These are phyloP conservation scores for Dryas alaskensis DNA, from an alignment of 306 rosid species.

Conservation along the genomic window DNA sequence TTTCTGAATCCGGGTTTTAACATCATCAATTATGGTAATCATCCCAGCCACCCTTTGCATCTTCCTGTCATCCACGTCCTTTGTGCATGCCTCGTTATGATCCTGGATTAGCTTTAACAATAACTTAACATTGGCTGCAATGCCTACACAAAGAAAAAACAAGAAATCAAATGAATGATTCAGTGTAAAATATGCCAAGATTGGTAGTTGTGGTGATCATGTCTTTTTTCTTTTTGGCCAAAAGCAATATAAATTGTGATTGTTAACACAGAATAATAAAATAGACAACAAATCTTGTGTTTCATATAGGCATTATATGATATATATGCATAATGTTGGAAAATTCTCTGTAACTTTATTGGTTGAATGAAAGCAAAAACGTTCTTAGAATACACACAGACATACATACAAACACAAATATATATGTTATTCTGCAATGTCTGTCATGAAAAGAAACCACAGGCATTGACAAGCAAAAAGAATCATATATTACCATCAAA, in stretches of 20 bases:
- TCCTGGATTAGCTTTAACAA: slow-evolving; percentile 75
- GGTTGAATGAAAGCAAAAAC: neutral
- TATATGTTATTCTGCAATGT: neutral
- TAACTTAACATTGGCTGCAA: slow-evolving; percentile 61
- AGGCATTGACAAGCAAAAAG: neutral
- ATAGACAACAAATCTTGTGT: neutral
- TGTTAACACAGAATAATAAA: too few species aligned
- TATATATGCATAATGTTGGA: neutral
- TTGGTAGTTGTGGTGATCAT: too few species aligned
- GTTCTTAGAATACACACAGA: neutral
- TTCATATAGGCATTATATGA: neutral
- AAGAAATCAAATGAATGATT: neutral
- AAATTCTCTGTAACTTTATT: neutral
- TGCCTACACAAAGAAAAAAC: slow-evolving; percentile 37
- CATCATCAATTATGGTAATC: slow-evolving; percentile 67
- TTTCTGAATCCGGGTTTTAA: slow-evolving; percentile 56
- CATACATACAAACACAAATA: neutral
- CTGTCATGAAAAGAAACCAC: neutral
- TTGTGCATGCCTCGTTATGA: slow-evolving; percentile 54
- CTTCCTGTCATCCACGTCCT: slow-evolving; percentile 54
- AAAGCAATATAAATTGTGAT: too few species aligned
- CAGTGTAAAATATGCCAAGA: too few species aligned
- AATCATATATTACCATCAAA: slow-evolving; percentile 54
- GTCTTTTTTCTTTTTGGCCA: too few species aligned
- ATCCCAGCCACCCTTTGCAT: slow-evolving; percentile 77